Base-by-base conservation (phyloP, 345 rosid genomes). In the Salix viminalis region DNA sequence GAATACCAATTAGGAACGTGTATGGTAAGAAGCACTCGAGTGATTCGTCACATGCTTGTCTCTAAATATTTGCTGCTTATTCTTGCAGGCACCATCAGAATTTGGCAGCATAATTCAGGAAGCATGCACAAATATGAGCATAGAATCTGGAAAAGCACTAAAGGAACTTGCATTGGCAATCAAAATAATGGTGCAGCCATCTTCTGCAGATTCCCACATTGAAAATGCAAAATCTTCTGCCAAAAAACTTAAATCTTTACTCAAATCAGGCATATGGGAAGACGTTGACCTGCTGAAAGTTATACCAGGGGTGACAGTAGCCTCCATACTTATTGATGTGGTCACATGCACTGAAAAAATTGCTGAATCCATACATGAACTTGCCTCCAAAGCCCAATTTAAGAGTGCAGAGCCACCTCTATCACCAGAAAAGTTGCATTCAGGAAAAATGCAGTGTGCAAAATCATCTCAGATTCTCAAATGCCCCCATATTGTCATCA, bases 321-420 rank as follows among this genome's bases (percentile, higher is more conserved):
- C 88, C 69, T 90, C 94, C 0, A 73, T 91, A 1, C 84, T 94
- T 3, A 84, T 80, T 24, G 92, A 91, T 24, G 81, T 89, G 42
- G 89, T 86, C 32, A 75, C 81, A 5, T 83, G 84, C 79, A 85
- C 84, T 2, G 88, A 91, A 64, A 83, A 79, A 56, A 85, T 91
- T 30, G 86, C 86, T n/a, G 89, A 91, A 72, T 80, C 89, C 0
- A 80, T 86, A n/a, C 70, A 82, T 50, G 89, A 91, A 76, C 89
- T 93, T 39, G 87, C 93, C 28, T 80, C 87, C 0, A 75, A 72
- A 32, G 93, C 94, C 5, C 65, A 77, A 18, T 90, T 93, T 76
- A 76, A 83, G 77, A 77, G 52, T 28, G 23, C 13, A 48, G 84
- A 86, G 14, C 34, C 83, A 4, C 58, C 77, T 23, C 52, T 66